Conservation (phyloP, 768 basidiomycete genomes). For the Paxillus involutus region DNA sequence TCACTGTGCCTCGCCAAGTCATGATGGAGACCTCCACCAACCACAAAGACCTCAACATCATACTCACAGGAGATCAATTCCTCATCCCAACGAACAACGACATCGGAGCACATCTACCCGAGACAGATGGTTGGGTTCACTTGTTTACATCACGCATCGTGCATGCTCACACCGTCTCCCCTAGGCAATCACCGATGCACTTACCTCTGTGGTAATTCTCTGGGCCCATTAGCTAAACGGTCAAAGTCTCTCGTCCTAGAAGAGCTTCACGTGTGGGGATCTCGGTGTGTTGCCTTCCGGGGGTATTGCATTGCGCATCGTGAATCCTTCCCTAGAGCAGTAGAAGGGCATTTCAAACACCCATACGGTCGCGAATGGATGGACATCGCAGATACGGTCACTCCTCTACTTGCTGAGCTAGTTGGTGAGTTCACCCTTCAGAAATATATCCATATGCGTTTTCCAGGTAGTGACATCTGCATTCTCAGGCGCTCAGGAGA, state of each 20-base stretch:
- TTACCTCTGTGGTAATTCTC: conserved; percentile 95
- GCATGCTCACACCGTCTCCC: conserved; percentile 13
- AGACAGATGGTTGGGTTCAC: conserved; percentile 36
- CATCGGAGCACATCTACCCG: conserved; percentile 42
- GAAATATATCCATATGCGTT: neutral
- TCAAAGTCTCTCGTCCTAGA: conserved; percentile 73
- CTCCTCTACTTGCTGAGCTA: conserved; percentile 73
- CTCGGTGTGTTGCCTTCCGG: conserved; percentile 44
- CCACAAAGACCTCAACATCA: conserved; percentile 22
- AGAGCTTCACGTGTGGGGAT: conserved; percentile 84
- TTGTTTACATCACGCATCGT: conserved; percentile 1
- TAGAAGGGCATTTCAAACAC: conserved; percentile 88
- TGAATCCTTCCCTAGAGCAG: conserved; percentile 53
- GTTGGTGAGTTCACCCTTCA: conserved; percentile 57
- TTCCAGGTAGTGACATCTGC: conserved; percentile 19
- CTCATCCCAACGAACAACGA: conserved; percentile 53
- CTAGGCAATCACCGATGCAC: conserved; percentile 55
- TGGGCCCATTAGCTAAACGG: conserved; percentile 78
- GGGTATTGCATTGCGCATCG: conserved; percentile 6
- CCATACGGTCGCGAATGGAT: conserved; percentile 86
- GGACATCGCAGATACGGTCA: conserved; percentile 68
- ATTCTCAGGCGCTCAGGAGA: conserved; percentile 72
- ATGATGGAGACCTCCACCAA: conserved; percentile 11
- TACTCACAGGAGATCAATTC: conserved; percentile 53
- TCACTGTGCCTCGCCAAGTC: too few species aligned